Evolutionary conservation across 805 yeast genomes (phyloP), one percentile per base, ranked within the genome.

Genomic region (Ogataea pini): DNA sequence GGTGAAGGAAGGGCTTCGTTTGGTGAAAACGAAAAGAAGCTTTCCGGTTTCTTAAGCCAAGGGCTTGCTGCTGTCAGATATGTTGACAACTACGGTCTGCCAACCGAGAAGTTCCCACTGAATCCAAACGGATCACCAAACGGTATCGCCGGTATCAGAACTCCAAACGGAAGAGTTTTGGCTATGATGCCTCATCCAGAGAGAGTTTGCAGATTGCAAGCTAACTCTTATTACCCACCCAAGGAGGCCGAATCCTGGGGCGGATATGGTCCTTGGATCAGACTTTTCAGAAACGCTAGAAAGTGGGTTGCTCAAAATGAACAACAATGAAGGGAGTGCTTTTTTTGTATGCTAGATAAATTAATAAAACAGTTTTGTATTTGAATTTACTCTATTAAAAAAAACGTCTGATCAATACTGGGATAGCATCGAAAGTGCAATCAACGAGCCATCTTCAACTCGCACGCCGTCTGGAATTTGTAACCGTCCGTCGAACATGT

Each of bases 161-260:
- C 91, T 46, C 89, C 89, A 45, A 89, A 88, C 64, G 98, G 98
- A 55, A 84, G 99, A 68, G 97, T 94, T 3, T 75, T 94, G 60
- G 97, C 97, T 4, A 82, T 94, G 90, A 94, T 94, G 99, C 99
- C 99, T 40, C 99, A 94, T 68, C 99, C 99, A 19, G 99, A 94
- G 72, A 88, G 99, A 73, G 94, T 88, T 44, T 77, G 84, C 48
- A 80, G 97, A 72, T 75, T 84, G 64, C 96, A 88, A 69, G 75
- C 95, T 47, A 92, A 92, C 72, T 89, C 97, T 3, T 92, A 89
- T 83, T 88, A 89, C 64, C 97, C 97, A 42, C 57, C 55, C 18
- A 74, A 73, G 42, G 82, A 78, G 44, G 76, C 76, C 41, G 76
- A 72, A 20, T 72, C 73, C 47, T 89, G 96, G 91, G 85, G 82